Percentiles rank a stretch among this genome's conserved stretches.
Conservation (phyloP, 2,329 filamentous ascomycete species). For the Pseudogymnoascus verrucosus region DNA sequence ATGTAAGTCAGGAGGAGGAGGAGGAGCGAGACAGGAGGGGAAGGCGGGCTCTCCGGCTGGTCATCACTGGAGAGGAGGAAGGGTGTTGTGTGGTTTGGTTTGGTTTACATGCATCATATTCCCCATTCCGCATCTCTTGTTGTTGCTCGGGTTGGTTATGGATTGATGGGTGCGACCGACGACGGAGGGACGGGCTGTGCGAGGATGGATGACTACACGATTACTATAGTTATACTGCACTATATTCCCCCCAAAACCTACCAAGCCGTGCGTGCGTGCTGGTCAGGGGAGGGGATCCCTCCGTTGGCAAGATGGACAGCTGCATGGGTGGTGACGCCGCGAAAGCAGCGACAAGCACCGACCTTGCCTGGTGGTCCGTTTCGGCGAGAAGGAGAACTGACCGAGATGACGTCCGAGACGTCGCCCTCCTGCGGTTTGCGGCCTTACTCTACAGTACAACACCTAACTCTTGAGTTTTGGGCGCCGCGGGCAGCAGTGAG, state of each 20-base stretch:
- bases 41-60: background rate
- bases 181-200: background rate
- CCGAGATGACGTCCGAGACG: constrained; percentile 1
- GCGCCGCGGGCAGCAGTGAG: background rate
- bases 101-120: constrained; percentile 1
- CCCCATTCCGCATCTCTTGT: background rate
- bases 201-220: background rate
- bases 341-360: background rate
- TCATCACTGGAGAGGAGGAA: background rate
- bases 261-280: background rate
- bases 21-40: background rate
- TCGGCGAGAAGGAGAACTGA: background rate
- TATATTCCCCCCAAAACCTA: background rate
- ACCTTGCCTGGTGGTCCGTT: background rate
- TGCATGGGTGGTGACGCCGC: background rate
- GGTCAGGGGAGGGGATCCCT: background rate
- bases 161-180: background rate
- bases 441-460: background rate
- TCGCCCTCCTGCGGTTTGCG: background rate
- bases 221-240: background rate
- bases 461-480: background rate
- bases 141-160: too few species aligned
- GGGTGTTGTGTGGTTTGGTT: background rate
- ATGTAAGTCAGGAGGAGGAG: background rate
- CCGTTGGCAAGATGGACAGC: background rate